Evolutionary conservation across 805 yeast species (phyloP), one percentile per base, ranked within the genome.

Genomic region (Pichia thaimueangensis): DNA sequence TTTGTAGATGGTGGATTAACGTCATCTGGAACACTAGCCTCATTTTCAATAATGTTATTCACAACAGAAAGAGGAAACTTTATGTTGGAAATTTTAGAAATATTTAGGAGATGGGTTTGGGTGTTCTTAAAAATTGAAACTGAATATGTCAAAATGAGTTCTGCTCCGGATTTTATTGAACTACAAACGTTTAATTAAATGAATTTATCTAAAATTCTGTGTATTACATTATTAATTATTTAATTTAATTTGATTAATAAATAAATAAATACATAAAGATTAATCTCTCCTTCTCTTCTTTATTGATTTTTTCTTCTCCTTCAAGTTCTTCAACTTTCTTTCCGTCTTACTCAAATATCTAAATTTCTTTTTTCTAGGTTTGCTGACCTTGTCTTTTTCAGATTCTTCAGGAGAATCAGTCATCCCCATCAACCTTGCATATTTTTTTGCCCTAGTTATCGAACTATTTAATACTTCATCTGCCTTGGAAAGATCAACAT

Each of bases 81-180:
- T 48, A 62, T 74, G 10, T 65, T 86, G 42, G 93, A 89, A 55
- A 50, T 76, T 4, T 62, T 89, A 41, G 98, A 93, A 58, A 68
- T 93, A 6, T 51, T 81, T 8, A 72, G 98, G 63, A 73, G 98
- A 57, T 86, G 89, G 78, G 63, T 87, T 39, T 93, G 99, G 99
- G 76, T 88, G 32, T 73, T 86, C 47, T 67, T 91, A 57, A 82
- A 93, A 55, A 64, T 89, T 15, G 97, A 93, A 51, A 76, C 83
- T 24, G 97, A 91, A 57, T 80, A 70, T 35, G 49, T 62, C 37
- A 62, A 62, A 52, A 37, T 49, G 27, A 47, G 52, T 4, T 38
- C 51, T 9, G 25, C 31, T 22, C 32, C 27, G 19, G 44, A 43
- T 12, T 50, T 47, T 5, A 28, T 57, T 22, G 62, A 58, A 43